These are phyloP conservation scores for Cucurbitaria berberidis DNA, from an alignment of 2,329 filamentous ascomycete genomes.

Conservation along the genomic window DNA sequence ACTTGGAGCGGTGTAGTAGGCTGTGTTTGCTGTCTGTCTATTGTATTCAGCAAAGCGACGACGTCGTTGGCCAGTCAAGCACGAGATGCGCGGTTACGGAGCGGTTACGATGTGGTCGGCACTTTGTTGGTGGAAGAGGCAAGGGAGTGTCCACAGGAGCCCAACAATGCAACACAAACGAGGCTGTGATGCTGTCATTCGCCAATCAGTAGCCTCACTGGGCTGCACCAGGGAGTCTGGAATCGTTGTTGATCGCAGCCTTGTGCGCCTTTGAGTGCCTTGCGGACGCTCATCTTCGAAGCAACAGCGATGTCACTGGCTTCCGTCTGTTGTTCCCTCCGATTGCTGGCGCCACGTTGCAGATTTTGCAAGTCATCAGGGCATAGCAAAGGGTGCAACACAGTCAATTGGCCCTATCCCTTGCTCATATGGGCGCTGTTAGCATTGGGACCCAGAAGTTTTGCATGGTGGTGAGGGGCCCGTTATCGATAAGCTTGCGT, in stretches of 20 bases:
- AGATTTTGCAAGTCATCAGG: constrained; percentile 14
- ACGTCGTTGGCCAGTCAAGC: neutral
- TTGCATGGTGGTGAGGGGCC: constrained; percentile 8
- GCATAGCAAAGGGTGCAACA: constrained; percentile 1
- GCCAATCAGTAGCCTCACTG: constrained; percentile 16
- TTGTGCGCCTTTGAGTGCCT: constrained; percentile 15
- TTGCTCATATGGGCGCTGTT: constrained; percentile 11
- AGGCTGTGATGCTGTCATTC: constrained; percentile 30
- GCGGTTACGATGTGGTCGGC: constrained; percentile 16
- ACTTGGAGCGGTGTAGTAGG: constrained; percentile 30
- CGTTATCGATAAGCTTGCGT: constrained; percentile 5
- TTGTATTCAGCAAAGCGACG: constrained; percentile 18
- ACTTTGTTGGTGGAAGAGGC: constrained; percentile 16
- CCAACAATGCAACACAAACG: constrained; percentile 26
- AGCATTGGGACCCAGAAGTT: constrained; percentile 14
- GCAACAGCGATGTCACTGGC: constrained; percentile 2
- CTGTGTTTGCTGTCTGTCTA: constrained; percentile 11
- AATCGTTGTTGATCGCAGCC: constrained; percentile 22
- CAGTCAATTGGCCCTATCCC: constrained; percentile 8
- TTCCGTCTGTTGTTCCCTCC: constrained; percentile 7
- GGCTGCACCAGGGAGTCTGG: constrained; percentile 22
- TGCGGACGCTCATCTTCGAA: constrained; percentile 10
- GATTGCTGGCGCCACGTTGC: constrained; percentile 19
- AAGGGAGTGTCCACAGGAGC: constrained; percentile 12
- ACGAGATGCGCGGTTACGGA: constrained; percentile 11